Evolutionary conservation across 2,329 filamentous ascomycete genomes (phyloP).

Genomic region (Davidsoniella neocaledoniae): DNA sequence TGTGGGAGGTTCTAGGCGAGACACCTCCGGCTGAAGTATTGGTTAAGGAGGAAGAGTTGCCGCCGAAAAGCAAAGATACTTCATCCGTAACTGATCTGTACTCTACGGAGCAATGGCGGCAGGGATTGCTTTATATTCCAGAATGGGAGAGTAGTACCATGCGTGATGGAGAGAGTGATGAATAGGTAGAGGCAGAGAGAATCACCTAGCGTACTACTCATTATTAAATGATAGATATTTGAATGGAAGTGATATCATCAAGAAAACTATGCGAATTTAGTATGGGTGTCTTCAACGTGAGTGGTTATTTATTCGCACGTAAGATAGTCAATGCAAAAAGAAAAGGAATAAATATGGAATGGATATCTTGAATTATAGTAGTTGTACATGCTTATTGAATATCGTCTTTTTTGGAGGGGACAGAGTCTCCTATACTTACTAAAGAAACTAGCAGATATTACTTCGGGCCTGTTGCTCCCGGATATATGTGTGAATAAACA

Average conservation of each 20-base stretch:
- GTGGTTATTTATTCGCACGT: too few species aligned
- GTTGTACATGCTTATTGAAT: too few species aligned
- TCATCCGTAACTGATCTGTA: constrained; percentile 14
- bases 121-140: constrained; percentile 20
- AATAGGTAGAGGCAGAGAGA: not conserved
- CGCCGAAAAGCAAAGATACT: not conserved
- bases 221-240: not conserved
- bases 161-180: not conserved
- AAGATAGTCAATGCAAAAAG: too few species aligned
- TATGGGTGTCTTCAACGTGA: too few species aligned
- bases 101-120: constrained; percentile 24
- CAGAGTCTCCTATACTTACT: not conserved
- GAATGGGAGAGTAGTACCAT: constrained; percentile 26
- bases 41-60: constrained; percentile 14
- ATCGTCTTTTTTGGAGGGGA: not conserved
- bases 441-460: not conserved
- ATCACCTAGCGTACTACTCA: too few species aligned
- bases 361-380: too few species aligned
- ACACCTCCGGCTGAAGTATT: constrained; percentile 22
- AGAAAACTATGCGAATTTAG: not conserved
- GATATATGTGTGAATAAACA: too few species aligned
- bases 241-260: not conserved
- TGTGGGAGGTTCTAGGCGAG: constrained; percentile 29
- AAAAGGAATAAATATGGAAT: too few species aligned
- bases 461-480: too few species aligned